phyloP scores from a whole-genome alignment of 2,329 filamentous ascomycete species.

The Ophiostoma fasciatum region DNA sequence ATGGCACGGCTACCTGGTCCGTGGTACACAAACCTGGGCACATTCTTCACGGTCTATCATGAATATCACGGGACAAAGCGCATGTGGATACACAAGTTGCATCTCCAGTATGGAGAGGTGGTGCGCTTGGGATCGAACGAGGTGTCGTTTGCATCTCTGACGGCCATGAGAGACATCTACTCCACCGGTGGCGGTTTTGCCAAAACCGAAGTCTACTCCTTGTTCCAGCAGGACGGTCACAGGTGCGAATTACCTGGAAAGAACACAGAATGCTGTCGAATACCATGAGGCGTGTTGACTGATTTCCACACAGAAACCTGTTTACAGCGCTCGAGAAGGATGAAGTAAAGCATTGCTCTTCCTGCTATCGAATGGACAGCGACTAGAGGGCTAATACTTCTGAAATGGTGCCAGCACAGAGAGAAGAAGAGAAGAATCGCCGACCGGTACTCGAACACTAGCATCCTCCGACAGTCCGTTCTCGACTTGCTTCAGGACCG shows the following conservation, averaged over 20 bases:
- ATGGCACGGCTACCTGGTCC: conserved; percentile 3
- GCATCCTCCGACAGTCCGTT: neutral
- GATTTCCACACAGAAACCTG: conserved; percentile 1
- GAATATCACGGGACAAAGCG: conserved; percentile 4
- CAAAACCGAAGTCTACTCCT: conserved; percentile 6
- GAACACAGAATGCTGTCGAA: too few relatives aligned
- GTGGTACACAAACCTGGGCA: conserved; percentile 4
- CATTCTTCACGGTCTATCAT: conserved; percentile 2
- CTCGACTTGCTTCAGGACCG: conserved; percentile 4
- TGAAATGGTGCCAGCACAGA: neutral
- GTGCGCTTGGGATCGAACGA: conserved; percentile 5
- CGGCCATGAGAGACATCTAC: conserved; percentile 4
- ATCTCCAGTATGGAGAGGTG: conserved; percentile 4
- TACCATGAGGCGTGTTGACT: neutral
- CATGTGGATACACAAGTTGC: conserved; percentile 5
- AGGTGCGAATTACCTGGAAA: neutral
- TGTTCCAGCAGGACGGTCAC: conserved; percentile 4
- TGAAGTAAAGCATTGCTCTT: neutral
- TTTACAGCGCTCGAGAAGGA: conserved; percentile 3
- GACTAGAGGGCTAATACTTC: neutral
- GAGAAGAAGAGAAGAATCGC: conserved; percentile 3
- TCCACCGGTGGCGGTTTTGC: conserved; percentile 1
- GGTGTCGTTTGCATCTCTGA: conserved; percentile 3
- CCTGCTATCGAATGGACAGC: neutral
- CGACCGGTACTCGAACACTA: conserved; percentile 7